These are phyloP conservation scores for Fusarium fujikuroi DNA, from an alignment of 2,329 filamentous ascomycete species.

Conservation along the genomic window DNA sequence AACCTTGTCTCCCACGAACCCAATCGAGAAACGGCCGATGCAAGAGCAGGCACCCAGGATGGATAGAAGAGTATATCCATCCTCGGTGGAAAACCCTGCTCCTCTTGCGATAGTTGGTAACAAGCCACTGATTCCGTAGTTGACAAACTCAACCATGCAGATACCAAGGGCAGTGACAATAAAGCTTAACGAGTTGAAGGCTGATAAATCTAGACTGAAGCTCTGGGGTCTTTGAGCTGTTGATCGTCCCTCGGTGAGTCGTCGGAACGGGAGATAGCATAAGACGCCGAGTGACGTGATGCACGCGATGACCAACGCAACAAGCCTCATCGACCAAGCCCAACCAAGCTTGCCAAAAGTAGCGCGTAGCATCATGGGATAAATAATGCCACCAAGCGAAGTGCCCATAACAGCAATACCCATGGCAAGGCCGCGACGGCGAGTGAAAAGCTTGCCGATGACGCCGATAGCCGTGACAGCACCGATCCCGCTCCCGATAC, in stretches of 20 bases:
- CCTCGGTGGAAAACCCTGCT: slow-evolving; percentile 46
- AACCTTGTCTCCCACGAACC: slow-evolving; percentile 53
- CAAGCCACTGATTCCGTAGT: slow-evolving; percentile 58
- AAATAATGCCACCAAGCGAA: slow-evolving; percentile 45
- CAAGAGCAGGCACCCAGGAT: slow-evolving; percentile 56
- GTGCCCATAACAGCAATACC: slow-evolving; percentile 34
- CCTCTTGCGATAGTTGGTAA: slow-evolving; percentile 56
- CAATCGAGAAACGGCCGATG: slow-evolving; percentile 55
- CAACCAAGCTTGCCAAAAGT: slow-evolving; percentile 44
- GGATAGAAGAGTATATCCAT: slow-evolving; percentile 56
- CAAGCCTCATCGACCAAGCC: slow-evolving; percentile 47
- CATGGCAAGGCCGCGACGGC: slow-evolving; percentile 30
- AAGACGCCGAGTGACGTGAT: slow-evolving; percentile 41
- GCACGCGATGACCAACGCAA: slow-evolving; percentile 43
- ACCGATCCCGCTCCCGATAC: slow-evolving; percentile 52
- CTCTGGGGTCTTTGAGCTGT: background rate
- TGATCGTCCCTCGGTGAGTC: slow-evolving; percentile 1
- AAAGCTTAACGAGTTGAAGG: slow-evolving; percentile 53
- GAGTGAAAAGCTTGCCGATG: slow-evolving; percentile 43
- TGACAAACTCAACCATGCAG: slow-evolving; percentile 58
- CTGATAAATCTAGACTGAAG: slow-evolving; percentile 48
- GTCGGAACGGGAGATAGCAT: slow-evolving; percentile 49
- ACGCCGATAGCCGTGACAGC: slow-evolving; percentile 48
- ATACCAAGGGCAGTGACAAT: slow-evolving; percentile 52
- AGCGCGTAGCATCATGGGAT: slow-evolving; percentile 47